Percentiles rank a stretch among this genome's conserved stretches.
phyloP scores from a whole-genome alignment of 2,329 filamentous ascomycete genomes.

The Coniochaeta hoffmannii region DNA sequence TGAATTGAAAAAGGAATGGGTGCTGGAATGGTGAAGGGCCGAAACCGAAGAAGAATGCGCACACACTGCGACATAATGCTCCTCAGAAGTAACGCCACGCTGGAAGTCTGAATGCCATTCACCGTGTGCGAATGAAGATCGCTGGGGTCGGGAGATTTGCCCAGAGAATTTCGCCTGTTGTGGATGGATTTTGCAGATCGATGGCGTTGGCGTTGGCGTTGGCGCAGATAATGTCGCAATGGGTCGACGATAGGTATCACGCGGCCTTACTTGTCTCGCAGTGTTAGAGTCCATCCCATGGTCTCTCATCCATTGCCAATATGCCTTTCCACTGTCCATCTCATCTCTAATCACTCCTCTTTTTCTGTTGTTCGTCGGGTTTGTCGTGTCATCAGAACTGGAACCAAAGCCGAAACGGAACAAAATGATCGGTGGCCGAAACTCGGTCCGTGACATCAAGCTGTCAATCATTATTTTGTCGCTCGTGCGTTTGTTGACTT shows the following conservation, averaged over 20 bases:
- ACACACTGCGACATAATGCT: background rate
- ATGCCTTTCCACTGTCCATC: background rate
- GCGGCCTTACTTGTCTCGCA: background rate
- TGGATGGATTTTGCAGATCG: background rate
- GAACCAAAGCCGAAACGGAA: background rate
- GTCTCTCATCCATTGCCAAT: background rate
- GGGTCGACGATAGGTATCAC: background rate
- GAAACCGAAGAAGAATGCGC: background rate
- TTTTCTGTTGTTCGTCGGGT: background rate
- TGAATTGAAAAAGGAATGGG: background rate
- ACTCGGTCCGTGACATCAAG: slow-evolving; percentile 19
- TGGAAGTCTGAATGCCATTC: background rate
- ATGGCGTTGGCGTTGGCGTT: background rate
- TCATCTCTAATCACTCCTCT: background rate
- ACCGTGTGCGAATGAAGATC: background rate
- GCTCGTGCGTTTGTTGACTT: slow-evolving; percentile 20
- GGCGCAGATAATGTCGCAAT: background rate
- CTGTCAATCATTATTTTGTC: slow-evolving; percentile 20
- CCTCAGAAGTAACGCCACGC: background rate
- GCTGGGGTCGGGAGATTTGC: background rate
- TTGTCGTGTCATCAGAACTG: slow-evolving; percentile 1
- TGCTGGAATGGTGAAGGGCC: background rate
- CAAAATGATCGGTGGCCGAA: slow-evolving; percentile 17
- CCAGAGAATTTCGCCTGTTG: background rate
- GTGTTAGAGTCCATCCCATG: slow-evolving; percentile 1